Evolutionary conservation across 2,329 filamentous ascomycete genomes (phyloP).

Genomic region (Fusarium xyrophilum): DNA sequence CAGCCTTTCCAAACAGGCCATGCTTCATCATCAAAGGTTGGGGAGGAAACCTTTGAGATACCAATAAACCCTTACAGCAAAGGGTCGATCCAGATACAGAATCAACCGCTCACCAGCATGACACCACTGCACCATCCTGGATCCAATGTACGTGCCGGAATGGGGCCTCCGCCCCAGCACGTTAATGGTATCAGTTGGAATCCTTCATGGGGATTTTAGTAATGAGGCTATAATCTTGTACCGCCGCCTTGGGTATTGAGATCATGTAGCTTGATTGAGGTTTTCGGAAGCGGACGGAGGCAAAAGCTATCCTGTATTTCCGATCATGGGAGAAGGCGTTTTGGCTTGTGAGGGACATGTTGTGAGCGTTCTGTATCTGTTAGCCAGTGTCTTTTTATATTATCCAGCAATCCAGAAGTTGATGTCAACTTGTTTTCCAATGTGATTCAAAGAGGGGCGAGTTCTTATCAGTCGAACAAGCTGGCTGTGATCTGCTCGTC

Average conservation of each 20-base stretch:
- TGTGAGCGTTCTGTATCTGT: constrained; percentile 16
- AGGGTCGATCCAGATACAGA: constrained; percentile 18
- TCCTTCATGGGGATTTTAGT: constrained; percentile 32
- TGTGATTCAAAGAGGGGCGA: background rate
- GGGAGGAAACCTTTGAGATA: constrained; percentile 38
- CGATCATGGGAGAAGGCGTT: background rate
- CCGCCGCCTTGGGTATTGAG: background rate
- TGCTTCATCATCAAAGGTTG: constrained; percentile 26
- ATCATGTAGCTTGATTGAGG: background rate
- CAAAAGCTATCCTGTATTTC: constrained; percentile 1
- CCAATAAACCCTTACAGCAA: constrained; percentile 27
- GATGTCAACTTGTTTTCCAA: background rate
- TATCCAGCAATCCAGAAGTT: background rate
- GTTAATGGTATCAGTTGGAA: constrained; percentile 25
- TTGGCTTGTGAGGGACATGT: background rate
- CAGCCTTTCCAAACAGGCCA: constrained; percentile 33
- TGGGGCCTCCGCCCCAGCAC: constrained; percentile 19
- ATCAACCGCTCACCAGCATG: constrained; percentile 14
- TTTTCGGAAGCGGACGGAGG: background rate
- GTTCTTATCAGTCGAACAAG: background rate
- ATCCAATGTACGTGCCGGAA: constrained; percentile 20
- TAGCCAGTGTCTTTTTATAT: background rate
- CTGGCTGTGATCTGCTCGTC: background rate
- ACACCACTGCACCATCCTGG: constrained; percentile 8
- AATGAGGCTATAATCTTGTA: background rate